phyloP scores from a whole-genome alignment of 106 monocot genomes.

The Apostasia ramifera region DNA sequence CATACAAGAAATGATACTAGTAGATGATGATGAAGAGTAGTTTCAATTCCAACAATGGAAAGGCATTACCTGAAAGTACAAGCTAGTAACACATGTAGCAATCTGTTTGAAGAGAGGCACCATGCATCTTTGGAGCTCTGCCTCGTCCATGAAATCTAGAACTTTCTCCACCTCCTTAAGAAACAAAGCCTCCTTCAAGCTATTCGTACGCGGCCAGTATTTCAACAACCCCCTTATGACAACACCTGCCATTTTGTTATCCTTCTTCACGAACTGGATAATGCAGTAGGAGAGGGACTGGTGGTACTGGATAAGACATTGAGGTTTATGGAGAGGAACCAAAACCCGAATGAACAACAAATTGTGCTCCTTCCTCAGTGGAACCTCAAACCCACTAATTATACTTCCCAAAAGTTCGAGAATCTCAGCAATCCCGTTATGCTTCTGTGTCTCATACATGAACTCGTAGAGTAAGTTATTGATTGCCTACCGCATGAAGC shows the following conservation, averaged over 20 bases:
- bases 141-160: slow-evolving; percentile 39
- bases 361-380: slow-evolving; percentile 58
- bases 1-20: too few relatives aligned
- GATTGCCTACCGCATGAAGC: slow-evolving; percentile 50
- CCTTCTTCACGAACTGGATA: slow-evolving; percentile 57
- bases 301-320: slow-evolving; percentile 43
- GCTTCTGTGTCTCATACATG: slow-evolving; percentile 57
- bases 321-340: slow-evolving; percentile 65
- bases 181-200: slow-evolving; percentile 61
- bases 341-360: slow-evolving; percentile 43
- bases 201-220: slow-evolving; percentile 61
- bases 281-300: slow-evolving; percentile 59
- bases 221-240: slow-evolving; percentile 62
- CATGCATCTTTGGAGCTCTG: slow-evolving; percentile 57
- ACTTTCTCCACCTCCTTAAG: too few relatives aligned
- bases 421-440: slow-evolving; percentile 55
- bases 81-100: slow-evolving; percentile 43
- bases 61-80: slow-evolving; percentile 44
- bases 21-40: too few relatives aligned
- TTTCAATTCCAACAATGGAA: too few relatives aligned
- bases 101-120: slow-evolving; percentile 47
- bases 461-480: slow-evolving; percentile 58
- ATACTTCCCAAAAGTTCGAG: slow-evolving; percentile 60
- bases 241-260: slow-evolving; percentile 48
- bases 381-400: slow-evolving; percentile 58